Evolutionary conservation across 768 basidiomycete genomes (phyloP), one percentile per base, ranked within the genome.

Genomic region (Serpula lacrymans): DNA sequence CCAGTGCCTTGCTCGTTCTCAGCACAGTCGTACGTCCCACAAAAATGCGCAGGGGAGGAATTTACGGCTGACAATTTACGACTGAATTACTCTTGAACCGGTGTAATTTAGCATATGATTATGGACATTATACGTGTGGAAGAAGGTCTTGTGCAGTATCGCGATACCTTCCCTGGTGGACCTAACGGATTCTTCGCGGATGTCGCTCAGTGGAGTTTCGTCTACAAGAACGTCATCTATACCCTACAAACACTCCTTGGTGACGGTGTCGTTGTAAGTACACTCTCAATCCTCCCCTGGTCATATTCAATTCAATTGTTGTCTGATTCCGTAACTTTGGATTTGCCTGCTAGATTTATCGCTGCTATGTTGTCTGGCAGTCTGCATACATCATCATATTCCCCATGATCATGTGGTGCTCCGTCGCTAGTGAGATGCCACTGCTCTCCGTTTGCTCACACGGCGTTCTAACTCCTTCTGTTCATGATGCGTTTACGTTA

Each of bases 151-250:
- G 37, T 59, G 18, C 30, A 16, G 24, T 29, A 52, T 34, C 46
- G 55, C 7, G 39, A 42, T 18, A 49, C 18, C 7, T 43, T 43
- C 17, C 52, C 55, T 5, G 55, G 56, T 0, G 62, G 61, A 7
- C 56, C 64, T 3, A 7, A 38, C 6, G 52, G 37, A 3, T 65
- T 55, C 41, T 63, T 65, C 44, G 52, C 51, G 3, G 53, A 59
- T 35, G 37, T 44, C 5, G 52, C 50, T 30, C 50, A 64, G 18
- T 44, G 26, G 14, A 58, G 62, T 1, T 63, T 61, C 36, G 35
- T 65, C 17, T 50, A 59, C 41, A 64, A 64, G 39, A 58, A 39
- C 24, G 42, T 31, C 1, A 42, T 58, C 10, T 63, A 57, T 10
- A 29, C 42, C 27, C n/a, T 59, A n/a, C 58, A 59, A 34, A 56